phyloP scores from a whole-genome alignment of 2,329 filamentous ascomycete species.

The Thielaviopsis populi region DNA sequence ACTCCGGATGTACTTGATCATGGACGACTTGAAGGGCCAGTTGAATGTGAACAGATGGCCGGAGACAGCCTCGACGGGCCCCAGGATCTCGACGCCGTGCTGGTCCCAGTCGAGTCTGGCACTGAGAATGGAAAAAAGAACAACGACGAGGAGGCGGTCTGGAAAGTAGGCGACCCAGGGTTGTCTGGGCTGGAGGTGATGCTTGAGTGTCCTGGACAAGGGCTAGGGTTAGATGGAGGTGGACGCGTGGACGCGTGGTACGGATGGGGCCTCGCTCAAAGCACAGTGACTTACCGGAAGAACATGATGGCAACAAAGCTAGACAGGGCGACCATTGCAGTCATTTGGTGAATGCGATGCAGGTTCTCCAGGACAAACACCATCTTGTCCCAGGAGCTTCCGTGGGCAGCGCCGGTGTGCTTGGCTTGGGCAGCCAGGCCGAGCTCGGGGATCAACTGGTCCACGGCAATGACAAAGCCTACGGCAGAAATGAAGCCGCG shows the following conservation, averaged over 20 bases:
- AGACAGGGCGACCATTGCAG: slow-evolving; percentile 57
- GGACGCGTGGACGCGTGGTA: too few species aligned
- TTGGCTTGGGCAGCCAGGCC: slow-evolving; percentile 56
- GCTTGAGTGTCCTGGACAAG: slow-evolving; percentile 49
- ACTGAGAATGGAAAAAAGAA: slow-evolving; percentile 66
- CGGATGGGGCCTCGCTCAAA: neutral
- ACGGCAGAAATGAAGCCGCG: slow-evolving; percentile 95
- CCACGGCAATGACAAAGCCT: slow-evolving; percentile 88
- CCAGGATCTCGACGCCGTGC: slow-evolving; percentile 68
- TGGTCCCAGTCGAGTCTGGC: slow-evolving; percentile 65
- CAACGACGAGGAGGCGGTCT: slow-evolving; percentile 80
- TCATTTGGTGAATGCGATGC: slow-evolving; percentile 54
- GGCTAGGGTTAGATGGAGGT: neutral
- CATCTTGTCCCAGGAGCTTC: slow-evolving; percentile 75
- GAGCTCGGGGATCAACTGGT: slow-evolving; percentile 83
- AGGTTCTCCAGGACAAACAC: slow-evolving; percentile 59
- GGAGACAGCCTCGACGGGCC: slow-evolving; percentile 58
- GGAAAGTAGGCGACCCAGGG: slow-evolving; percentile 76
- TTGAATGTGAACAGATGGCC: slow-evolving; percentile 64
- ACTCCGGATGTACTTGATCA: slow-evolving; percentile 70
- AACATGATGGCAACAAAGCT: slow-evolving; percentile 84
- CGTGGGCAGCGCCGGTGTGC: slow-evolving; percentile 54
- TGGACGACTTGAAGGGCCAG: slow-evolving; percentile 64
- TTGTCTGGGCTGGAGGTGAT: slow-evolving; percentile 60
- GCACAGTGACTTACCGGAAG: slow-evolving; percentile 46